Conservation (phyloP, 495 filamentous ascomycete genomes). For the Hypomontagnella submonticulosa region DNA sequence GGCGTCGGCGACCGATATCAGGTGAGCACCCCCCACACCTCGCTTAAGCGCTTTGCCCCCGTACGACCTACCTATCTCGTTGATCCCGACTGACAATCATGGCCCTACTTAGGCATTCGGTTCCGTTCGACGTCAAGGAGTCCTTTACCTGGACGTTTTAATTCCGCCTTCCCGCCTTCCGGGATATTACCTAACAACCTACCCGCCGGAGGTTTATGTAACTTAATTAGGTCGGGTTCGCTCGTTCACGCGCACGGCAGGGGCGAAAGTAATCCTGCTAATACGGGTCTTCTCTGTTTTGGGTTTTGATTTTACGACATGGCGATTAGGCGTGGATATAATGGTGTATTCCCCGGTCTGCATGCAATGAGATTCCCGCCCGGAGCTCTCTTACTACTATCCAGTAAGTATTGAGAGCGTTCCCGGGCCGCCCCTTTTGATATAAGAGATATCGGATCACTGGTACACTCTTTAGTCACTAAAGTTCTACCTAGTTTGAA, state of each 20-base stretch:
- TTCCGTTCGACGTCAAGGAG: conserved; percentile 65
- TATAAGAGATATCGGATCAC: conserved; percentile 35
- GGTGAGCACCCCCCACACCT: conserved; percentile 47
- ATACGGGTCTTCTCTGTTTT: conserved; percentile 10
- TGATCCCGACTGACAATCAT: conserved; percentile 38
- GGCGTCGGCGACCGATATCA: conserved; percentile 60
- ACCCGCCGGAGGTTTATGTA: not conserved
- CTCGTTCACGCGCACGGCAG: conserved; percentile 24
- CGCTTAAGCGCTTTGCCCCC: conserved; percentile 23
- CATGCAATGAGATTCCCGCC: conserved; percentile 26
- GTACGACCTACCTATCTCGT: conserved; percentile 33
- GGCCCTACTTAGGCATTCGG: conserved; percentile 53
- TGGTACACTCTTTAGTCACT: conserved; percentile 36
- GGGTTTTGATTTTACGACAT: conserved; percentile 27
- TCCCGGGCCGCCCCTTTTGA: conserved; percentile 4
- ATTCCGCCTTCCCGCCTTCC: conserved; percentile 8
- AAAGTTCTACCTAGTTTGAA: conserved; percentile 15
- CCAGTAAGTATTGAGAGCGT: conserved; percentile 7
- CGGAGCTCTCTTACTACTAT: conserved; percentile 5
- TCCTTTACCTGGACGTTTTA: conserved; percentile 68
- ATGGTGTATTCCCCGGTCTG: conserved; percentile 29
- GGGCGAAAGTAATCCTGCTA: conserved; percentile 16
- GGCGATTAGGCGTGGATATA: conserved; percentile 31
- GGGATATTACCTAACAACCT: not conserved
- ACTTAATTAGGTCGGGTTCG: conserved; percentile 17